phyloP scores from a whole-genome alignment of 2,329 filamentous ascomycete genomes.

The Phyllosticta citrichinensis region DNA sequence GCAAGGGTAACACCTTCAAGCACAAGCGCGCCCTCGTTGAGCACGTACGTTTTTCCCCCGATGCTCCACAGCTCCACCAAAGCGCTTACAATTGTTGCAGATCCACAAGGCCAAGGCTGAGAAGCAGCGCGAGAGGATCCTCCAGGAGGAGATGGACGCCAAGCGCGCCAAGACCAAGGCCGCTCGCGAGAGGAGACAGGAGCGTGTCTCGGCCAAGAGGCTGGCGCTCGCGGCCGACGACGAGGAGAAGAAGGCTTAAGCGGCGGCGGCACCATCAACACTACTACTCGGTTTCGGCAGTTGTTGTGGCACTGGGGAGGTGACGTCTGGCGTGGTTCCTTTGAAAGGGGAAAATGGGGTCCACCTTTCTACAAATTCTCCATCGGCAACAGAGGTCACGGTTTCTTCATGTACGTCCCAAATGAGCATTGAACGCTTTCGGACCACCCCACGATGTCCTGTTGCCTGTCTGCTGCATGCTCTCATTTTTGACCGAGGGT shows the following conservation, averaged over 20 bases:
- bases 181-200: slow-evolving; percentile 94
- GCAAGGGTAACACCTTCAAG: slow-evolving; percentile 99
- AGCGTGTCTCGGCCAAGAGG: slow-evolving; percentile 86
- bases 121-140: slow-evolving; percentile 87
- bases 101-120: slow-evolving; percentile 99
- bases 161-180: slow-evolving; percentile 99
- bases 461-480: neutral
- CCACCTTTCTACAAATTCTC: slow-evolving; percentile 25
- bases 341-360: slow-evolving; percentile 26
- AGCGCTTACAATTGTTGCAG: slow-evolving; percentile 41
- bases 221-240: slow-evolving; percentile 69
- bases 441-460: neutral
- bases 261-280: neutral
- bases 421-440: slow-evolving; percentile 14
- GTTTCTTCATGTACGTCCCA: slow-evolving; percentile 33
- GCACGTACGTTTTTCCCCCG: slow-evolving; percentile 67
- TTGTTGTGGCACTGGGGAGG: slow-evolving; percentile 15
- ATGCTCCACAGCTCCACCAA: slow-evolving; percentile 25
- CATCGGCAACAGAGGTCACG: slow-evolving; percentile 33
- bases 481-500: too few relatives aligned
- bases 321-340: slow-evolving; percentile 31
- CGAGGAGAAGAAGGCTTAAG: slow-evolving; percentile 33
- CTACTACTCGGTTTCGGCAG: neutral
- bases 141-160: slow-evolving; percentile 99
- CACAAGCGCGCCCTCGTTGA: slow-evolving; percentile 99